Percentiles rank a stretch among this genome's conserved stretches.
These are phyloP conservation scores for Vigna mungo DNA, from an alignment of 306 rosid species.

Conservation along the genomic window DNA sequence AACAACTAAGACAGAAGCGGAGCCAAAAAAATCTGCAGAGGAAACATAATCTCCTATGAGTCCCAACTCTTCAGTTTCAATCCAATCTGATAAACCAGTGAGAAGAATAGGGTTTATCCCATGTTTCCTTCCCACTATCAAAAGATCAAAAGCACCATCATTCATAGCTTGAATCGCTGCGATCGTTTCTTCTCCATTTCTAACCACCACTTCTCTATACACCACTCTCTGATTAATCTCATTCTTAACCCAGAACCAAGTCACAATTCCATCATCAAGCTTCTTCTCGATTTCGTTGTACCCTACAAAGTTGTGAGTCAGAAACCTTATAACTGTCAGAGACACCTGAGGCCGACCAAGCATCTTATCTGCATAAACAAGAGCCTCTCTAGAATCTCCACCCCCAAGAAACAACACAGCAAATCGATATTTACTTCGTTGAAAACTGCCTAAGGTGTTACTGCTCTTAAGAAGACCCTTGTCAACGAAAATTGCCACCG, in stretches of 20 bases:
- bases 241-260: slow-evolving; percentile 92
- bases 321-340: slow-evolving; percentile 66
- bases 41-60: slow-evolving; percentile 72
- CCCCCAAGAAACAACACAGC: slow-evolving; percentile 77
- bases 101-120: slow-evolving; percentile 77
- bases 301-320: slow-evolving; percentile 53
- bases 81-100: slow-evolving; percentile 69
- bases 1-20: slow-evolving; percentile 71
- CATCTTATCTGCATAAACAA: slow-evolving; percentile 74
- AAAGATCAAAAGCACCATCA: slow-evolving; percentile 58
- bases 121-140: slow-evolving; percentile 77
- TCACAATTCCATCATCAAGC: slow-evolving; percentile 81
- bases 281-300: slow-evolving; percentile 78
- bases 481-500: slow-evolving; percentile 77
- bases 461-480: slow-evolving; percentile 43
- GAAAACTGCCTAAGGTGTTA: neutral
- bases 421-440: neutral
- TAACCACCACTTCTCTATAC: slow-evolving; percentile 73
- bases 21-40: slow-evolving; percentile 68
- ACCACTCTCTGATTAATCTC: slow-evolving; percentile 61
- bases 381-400: slow-evolving; percentile 82
- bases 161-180: slow-evolving; percentile 60
- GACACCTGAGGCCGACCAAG: slow-evolving; percentile 39
- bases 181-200: slow-evolving; percentile 69
- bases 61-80: slow-evolving; percentile 69